Percentiles rank a stretch among this genome's conserved stretches.
These are phyloP conservation scores for Xylaria acuta DNA, from an alignment of 495 filamentous ascomycete species.

Conservation along the genomic window DNA sequence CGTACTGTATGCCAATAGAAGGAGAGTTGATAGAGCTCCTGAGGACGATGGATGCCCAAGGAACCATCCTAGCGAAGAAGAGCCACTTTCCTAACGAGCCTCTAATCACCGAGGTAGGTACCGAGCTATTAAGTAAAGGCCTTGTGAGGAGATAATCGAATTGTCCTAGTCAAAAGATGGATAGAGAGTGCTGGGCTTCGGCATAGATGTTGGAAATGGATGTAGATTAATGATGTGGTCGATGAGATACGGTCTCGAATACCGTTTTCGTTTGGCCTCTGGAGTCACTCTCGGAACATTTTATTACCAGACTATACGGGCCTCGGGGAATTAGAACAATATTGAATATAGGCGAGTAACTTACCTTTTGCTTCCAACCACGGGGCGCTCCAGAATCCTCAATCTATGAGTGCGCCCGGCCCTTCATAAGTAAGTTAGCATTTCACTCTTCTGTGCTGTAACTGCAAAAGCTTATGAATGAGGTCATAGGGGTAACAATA, in stretches of 20 bases:
- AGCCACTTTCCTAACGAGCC: conserved; percentile 59
- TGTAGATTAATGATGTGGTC: background rate
- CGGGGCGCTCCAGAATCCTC: background rate
- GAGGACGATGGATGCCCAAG: conserved; percentile 70
- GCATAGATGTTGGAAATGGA: background rate
- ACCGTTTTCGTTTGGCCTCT: background rate
- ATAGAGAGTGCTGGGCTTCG: background rate
- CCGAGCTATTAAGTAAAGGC: conserved; percentile 50
- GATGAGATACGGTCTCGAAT: background rate
- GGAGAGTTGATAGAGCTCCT: conserved; percentile 79
- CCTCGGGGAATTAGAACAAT: background rate
- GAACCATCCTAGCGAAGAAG: conserved; percentile 62
- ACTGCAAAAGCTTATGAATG: background rate
- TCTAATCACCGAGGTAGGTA: conserved; percentile 65
- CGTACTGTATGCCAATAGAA: conserved; percentile 70
- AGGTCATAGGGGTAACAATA: background rate
- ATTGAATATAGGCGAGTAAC: background rate
- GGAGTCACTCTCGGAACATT: background rate
- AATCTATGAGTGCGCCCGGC: background rate
- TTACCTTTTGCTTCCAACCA: background rate
- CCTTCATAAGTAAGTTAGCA: background rate
- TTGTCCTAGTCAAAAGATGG: background rate
- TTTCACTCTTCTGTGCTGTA: background rate
- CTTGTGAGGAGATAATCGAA: conserved; percentile 35
- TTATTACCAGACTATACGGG: background rate